phyloP scores from a whole-genome alignment of 2,329 filamentous ascomycete species.

The Aspergillus felis region DNA sequence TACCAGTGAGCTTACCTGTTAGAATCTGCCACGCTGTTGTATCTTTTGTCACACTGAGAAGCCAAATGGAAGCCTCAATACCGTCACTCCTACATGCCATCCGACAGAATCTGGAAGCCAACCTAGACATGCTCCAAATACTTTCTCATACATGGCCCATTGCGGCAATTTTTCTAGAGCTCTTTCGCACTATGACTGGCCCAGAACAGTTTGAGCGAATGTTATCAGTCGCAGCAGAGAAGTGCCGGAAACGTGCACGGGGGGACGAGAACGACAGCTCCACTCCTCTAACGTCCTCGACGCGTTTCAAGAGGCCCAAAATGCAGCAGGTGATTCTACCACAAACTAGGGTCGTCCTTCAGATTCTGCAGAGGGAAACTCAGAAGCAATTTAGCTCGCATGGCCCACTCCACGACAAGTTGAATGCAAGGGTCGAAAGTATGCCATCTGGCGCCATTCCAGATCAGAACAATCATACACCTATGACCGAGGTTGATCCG shows the following conservation, averaged over 20 bases:
- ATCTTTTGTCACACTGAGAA: slow-evolving; percentile 10
- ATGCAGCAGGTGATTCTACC: slow-evolving; percentile 11
- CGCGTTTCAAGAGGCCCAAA: slow-evolving; percentile 5
- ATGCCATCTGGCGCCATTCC: background rate
- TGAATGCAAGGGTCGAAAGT: background rate
- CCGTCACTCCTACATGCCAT: slow-evolving; percentile 11
- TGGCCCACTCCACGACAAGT: background rate
- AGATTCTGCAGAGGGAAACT: slow-evolving; percentile 6
- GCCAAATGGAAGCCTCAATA: slow-evolving; percentile 7
- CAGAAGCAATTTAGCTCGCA: background rate
- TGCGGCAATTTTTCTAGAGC: slow-evolving; percentile 7
- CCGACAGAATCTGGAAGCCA: slow-evolving; percentile 7
- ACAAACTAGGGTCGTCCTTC: slow-evolving; percentile 9
- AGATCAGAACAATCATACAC: background rate
- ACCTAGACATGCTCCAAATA: slow-evolving; percentile 4
- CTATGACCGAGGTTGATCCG: background rate
- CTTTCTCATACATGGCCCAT: slow-evolving; percentile 12
- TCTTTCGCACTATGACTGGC: slow-evolving; percentile 6
- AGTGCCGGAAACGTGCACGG: slow-evolving; percentile 2
- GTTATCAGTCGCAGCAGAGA: slow-evolving; percentile 2
- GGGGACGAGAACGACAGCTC: background rate
- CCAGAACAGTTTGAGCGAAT: slow-evolving; percentile 3
- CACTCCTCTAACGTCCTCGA: background rate
- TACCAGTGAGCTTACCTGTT: background rate
- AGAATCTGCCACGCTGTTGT: slow-evolving; percentile 12